Evolutionary conservation across 2,329 filamentous ascomycete genomes (phyloP), one percentile per base, ranked within the genome.

Genomic region (Blastomyces emzantsi): DNA sequence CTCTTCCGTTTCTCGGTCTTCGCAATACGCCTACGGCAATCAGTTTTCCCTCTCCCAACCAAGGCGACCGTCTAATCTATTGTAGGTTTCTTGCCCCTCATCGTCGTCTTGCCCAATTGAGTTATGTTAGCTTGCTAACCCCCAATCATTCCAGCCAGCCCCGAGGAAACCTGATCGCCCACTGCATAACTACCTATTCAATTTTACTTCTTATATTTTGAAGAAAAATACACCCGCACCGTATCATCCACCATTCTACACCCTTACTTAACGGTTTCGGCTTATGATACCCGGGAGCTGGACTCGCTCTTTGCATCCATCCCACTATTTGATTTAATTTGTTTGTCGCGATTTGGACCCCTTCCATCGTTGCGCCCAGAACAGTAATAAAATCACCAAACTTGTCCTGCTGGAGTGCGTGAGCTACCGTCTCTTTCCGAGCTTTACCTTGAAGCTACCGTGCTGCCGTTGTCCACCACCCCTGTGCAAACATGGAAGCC

Each of bases 401-500:
- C 28, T 60, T 22, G 17, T 33, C 58, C 43, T 17, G 25, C 19
- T 43, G 9, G 58, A 39, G 30, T 33, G 43, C 28, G 43, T 51
- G 58, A 43, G 41, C 25, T 49, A 28, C 19, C 43, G n/a, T 47
- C 43, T 36, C 43, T 19, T 28, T 33, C 8, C 58, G 25, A 3
- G 17, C 28, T 9, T 60, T 60, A 2, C 30, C 25, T 25, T 43
- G 43, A 49, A 60, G 8, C 28, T 19, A 28, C 30, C 43, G 49
- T 15, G 13, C 28, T 19, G 36, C 43, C 17, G 15, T 36, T 43
- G 4, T 51, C 39, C 17, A 36, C 28, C 43, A 22, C n/a, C 15
- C 28, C n/a, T 6, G 22, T 30, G 6, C 66, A 70, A 77, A 68
- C 45, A 79, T 80, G 78, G 76, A 77, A 67, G 71, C 69, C 56